Conservation (phyloP, 768 basidiomycete genomes). For the Macrolepiota fuliginosa region DNA sequence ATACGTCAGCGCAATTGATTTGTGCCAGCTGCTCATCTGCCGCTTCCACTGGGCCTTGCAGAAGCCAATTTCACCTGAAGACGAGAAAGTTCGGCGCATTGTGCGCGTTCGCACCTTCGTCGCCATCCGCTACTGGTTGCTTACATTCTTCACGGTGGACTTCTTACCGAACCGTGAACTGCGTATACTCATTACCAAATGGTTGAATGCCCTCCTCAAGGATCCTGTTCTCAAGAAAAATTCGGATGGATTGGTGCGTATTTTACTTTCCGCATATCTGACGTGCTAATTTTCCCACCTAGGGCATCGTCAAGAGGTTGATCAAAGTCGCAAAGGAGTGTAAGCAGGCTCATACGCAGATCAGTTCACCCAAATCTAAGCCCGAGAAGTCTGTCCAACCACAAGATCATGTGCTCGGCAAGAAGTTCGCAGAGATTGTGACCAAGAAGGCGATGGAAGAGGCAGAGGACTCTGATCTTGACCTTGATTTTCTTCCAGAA, state of each 20-base stretch:
- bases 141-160: conserved; percentile 88
- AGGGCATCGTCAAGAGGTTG: conserved; percentile 81
- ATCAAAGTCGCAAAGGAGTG: conserved; percentile 84
- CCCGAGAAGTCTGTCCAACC: conserved; percentile 22
- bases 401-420: conserved; percentile 52
- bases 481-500: conserved; percentile 70
- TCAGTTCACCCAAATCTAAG: conserved; percentile 26
- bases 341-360: conserved; percentile 60
- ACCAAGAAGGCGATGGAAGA: conserved; percentile 38
- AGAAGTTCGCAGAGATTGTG: conserved; percentile 61
- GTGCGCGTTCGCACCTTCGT: conserved; percentile 89
- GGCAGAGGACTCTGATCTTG: conserved; percentile 69
- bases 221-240: conserved; percentile 70
- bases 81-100: conserved; percentile 71
- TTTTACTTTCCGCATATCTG: conserved; percentile 10
- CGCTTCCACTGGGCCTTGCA: conserved; percentile 89
- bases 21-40: conserved; percentile 79
- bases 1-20: conserved; percentile 75
- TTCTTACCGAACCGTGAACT: conserved; percentile 81
- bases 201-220: conserved; percentile 75
- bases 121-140: conserved; percentile 85
- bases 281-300: conserved; percentile 9
- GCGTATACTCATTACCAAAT: conserved; percentile 67
- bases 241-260: conserved; percentile 67
- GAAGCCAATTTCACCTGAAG: conserved; percentile 44